A percentile compares a stretch with the other conserved stretches of the same genome.
phyloP scores from a whole-genome alignment of 106 monocot species.

The Dioscorea zingiberensis region DNA sequence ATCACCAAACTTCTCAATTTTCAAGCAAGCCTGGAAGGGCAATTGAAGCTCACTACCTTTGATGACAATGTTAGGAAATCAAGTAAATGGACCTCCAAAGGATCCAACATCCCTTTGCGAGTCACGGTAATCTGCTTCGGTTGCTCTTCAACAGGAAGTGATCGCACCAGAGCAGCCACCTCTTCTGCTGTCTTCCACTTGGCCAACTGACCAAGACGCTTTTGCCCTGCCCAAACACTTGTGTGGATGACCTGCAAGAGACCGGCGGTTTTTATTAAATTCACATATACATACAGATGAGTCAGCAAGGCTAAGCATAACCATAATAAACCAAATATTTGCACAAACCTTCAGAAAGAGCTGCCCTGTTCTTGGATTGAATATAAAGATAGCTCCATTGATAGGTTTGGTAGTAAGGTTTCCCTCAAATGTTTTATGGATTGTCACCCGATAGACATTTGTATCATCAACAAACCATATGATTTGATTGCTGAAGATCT shows the following conservation, averaged over 20 bases:
- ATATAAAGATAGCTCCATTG: constrained; percentile 99
- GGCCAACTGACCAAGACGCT: constrained; percentile 97
- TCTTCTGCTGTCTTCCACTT: constrained; percentile 99
- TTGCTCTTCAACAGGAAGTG: constrained; percentile 97
- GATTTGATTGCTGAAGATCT: constrained; percentile 99
- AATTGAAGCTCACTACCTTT: constrained; percentile 98
- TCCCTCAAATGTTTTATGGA: constrained; percentile 99
- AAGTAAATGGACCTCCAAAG: constrained; percentile 95
- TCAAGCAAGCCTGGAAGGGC: constrained; percentile 98
- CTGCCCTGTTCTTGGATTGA: constrained; percentile 97
- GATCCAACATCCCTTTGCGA: constrained; percentile 98
- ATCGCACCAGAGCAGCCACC: constrained; percentile 93
- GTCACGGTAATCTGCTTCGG: constrained; percentile 99
- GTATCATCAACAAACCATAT: constrained; percentile 99
- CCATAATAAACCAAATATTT: neutral
- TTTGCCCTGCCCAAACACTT: constrained; percentile 99
- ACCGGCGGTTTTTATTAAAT: neutral
- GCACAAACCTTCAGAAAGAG: constrained; percentile 89
- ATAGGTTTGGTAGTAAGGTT: constrained; percentile 99
- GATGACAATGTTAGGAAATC: constrained; percentile 98
- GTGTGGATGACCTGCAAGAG: constrained; percentile 90
- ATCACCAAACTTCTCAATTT: constrained; percentile 99
- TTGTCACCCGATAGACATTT: constrained; percentile 97
- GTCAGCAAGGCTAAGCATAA: neutral
- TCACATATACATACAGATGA: neutral